These are phyloP conservation scores for Podaxis sp. DNA, from an alignment of 768 basidiomycete genomes.

Conservation along the genomic window DNA sequence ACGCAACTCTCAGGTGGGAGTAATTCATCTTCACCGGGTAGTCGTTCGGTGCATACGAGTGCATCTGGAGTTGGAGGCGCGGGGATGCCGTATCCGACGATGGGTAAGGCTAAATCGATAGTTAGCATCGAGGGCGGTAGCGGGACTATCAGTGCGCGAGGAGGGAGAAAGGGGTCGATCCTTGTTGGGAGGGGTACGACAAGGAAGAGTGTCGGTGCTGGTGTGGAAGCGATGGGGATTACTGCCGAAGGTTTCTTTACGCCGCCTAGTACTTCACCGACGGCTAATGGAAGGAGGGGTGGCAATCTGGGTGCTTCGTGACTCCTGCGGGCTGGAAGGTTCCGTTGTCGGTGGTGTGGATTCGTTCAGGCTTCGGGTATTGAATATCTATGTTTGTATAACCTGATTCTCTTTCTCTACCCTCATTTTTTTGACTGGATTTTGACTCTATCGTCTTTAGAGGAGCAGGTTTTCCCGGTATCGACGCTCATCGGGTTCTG, in stretches of 20 bases:
- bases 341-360: background rate
- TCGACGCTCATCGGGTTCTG: background rate
- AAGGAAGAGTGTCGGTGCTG: conserved; percentile 62
- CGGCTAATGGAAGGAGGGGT: conserved; percentile 11
- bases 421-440: too few species aligned
- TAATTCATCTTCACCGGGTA: conserved; percentile 3
- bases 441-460: background rate
- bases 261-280: conserved; percentile 40
- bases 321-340: background rate
- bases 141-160: conserved; percentile 19
- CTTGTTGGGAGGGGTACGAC: conserved; percentile 59
- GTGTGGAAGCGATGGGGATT: conserved; percentile 71
- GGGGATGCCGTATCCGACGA: conserved; percentile 20
- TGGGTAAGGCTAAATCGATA: conserved; percentile 48
- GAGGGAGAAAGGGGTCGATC: conserved; percentile 13
- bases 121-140: conserved; percentile 57
- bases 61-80: conserved; percentile 16
- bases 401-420: background rate
- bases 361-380: background rate
- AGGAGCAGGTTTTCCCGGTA: background rate
- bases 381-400: background rate
- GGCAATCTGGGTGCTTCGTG: background rate
- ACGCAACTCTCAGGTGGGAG: conserved; percentile 20
- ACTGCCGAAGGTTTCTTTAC: conserved; percentile 78
- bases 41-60: conserved; percentile 21